Base-by-base conservation (phyloP, 2,329 filamentous ascomycete genomes). In the Cladophialophora bantiana region DNA sequence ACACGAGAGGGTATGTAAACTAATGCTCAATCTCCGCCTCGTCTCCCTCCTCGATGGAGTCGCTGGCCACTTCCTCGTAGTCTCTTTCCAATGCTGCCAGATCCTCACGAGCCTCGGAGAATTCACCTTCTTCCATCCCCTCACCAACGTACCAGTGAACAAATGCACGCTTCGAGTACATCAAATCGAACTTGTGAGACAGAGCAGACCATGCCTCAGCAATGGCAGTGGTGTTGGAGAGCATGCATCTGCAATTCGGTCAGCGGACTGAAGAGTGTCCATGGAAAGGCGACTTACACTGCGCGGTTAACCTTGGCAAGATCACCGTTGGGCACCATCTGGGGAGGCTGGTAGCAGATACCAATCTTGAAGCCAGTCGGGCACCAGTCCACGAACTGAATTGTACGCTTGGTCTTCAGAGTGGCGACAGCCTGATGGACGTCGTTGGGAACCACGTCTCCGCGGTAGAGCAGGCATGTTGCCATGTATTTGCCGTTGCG, bases 91-190 rank as follows among this genome's bases (percentile, higher is more conserved):
- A 88, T 75, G 95, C 95, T 80, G 95, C 95, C 81, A 99, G 85
- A 84, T 99, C 95, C 85, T 99, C 95, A 81, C 95, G 94, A 72
- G 95, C 95, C 87, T 99, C 95, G 65, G 93, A 96, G 89, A 99
- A 99, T 84, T 99, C 95, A 83, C 95, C 95, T 83, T 99, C 95
- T 88, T 99, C 95, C 95, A 99, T 99, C 89, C 95, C 95, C 87
- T 98, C 95, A 85, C 95, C 95, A 79, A 99, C 95, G 78, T 98
- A 99, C 95, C 95, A 99, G 85, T 99, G 95, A 73, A 99, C 95
- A 84, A 99, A 99, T 70, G 95, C 95, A 86, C 95, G 95, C 91
- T 99, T 99, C 82, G 93, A 96, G 90, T 98, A 97, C 95, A 99
- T 99, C 81, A 99, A 92, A 79, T 99, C 95, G 86, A 99, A 99